These are phyloP conservation scores for Penicillium daleae DNA, from an alignment of 495 filamentous ascomycete genomes.

Conservation along the genomic window DNA sequence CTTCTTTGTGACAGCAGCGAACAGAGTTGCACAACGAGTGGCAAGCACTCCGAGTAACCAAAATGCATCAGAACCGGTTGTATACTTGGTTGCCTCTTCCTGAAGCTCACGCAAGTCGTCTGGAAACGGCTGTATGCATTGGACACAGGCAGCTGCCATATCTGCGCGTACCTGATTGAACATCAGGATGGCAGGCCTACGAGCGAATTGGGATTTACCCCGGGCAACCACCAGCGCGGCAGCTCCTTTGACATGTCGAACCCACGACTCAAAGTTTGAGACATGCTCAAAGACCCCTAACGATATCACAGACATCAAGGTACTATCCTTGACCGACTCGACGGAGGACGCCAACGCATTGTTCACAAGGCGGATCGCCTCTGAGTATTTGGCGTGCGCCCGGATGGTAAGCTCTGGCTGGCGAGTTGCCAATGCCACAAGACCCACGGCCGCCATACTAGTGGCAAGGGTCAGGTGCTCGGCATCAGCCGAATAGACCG, in stretches of 20 bases:
- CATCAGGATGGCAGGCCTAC: slow-evolving; percentile 51
- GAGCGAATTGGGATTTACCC: slow-evolving; percentile 54
- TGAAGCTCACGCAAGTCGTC: slow-evolving; percentile 29
- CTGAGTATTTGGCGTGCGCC: slow-evolving; percentile 47
- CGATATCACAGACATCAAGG: slow-evolving; percentile 61
- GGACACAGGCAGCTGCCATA: slow-evolving; percentile 28
- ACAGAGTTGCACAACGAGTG: slow-evolving; percentile 26
- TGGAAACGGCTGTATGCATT: slow-evolving; percentile 28
- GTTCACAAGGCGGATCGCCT: slow-evolving; percentile 48
- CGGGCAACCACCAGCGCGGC: slow-evolving; percentile 53
- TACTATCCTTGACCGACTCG: slow-evolving; percentile 60
- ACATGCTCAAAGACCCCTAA: slow-evolving; percentile 61
- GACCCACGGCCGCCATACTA: slow-evolving; percentile 50
- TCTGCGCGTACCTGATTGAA: slow-evolving; percentile 57
- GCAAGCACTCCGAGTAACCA: slow-evolving; percentile 31
- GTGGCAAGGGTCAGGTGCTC: slow-evolving; percentile 38
- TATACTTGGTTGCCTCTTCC: slow-evolving; percentile 31
- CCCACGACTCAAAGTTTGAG: slow-evolving; percentile 48
- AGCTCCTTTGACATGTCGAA: slow-evolving; percentile 59
- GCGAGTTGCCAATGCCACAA: slow-evolving; percentile 42
- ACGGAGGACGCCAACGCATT: slow-evolving; percentile 52
- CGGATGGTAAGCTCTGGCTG: slow-evolving; percentile 36
- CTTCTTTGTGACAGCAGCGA: slow-evolving; percentile 11
- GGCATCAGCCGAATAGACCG: slow-evolving; percentile 27
- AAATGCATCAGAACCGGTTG: slow-evolving; percentile 19